Percentiles rank a stretch among this genome's conserved stretches.
phyloP scores from a whole-genome alignment of 2,329 filamentous ascomycete genomes.

The Fusarium sp. region DNA sequence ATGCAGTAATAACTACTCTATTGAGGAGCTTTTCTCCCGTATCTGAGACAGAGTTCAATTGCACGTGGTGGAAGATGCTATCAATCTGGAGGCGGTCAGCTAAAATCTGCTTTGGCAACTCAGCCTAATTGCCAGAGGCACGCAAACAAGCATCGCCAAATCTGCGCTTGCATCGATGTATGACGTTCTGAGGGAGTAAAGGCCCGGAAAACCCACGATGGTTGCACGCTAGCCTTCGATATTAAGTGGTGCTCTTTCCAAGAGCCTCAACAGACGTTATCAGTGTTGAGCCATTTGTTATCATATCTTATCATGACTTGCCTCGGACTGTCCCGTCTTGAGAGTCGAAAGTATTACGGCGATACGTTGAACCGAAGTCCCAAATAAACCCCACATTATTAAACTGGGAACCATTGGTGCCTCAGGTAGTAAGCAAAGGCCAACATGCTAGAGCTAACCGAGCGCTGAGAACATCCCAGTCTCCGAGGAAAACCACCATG shows the following conservation, averaged over 20 bases:
- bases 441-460: neutral
- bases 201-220: neutral
- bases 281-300: slow-evolving; percentile 3
- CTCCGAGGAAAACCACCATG: slow-evolving; percentile 29
- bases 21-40: slow-evolving; percentile 20
- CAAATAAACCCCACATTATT: neutral
- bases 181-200: slow-evolving; percentile 5
- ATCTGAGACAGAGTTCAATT: neutral
- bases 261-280: slow-evolving; percentile 19
- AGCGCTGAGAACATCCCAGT: slow-evolving; percentile 1
- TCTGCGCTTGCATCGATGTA: neutral
- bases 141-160: neutral
- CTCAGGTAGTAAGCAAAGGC: neutral
- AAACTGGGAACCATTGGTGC: neutral
- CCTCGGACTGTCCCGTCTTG: neutral
- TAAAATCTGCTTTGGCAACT: neutral
- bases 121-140: neutral
- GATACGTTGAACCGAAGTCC: slow-evolving; percentile 4
- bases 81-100: slow-evolving; percentile 16
- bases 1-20: slow-evolving; percentile 3
- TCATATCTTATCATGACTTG: slow-evolving; percentile 14
- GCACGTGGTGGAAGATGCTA: neutral
- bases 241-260: slow-evolving; percentile 5
- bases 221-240: neutral
- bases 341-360: neutral